These are phyloP conservation scores for Fistulinella prunicolor DNA, from an alignment of 768 basidiomycete species.

Conservation along the genomic window DNA sequence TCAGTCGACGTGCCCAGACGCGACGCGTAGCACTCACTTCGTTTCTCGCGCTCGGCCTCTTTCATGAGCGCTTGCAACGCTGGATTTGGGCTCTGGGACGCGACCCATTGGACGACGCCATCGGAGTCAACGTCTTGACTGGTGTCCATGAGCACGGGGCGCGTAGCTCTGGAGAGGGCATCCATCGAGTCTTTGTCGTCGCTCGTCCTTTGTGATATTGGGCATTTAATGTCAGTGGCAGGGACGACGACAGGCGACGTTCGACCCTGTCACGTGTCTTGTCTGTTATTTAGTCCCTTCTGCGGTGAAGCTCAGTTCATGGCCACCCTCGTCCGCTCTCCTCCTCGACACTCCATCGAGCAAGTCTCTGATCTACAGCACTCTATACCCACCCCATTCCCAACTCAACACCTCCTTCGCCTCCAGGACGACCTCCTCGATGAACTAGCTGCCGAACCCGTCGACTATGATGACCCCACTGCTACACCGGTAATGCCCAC, in stretches of 20 bases:
- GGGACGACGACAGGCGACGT: no score
- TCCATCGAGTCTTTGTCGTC: not conserved
- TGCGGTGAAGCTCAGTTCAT: slow-evolving; percentile 5
- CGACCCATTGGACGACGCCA: slow-evolving; percentile 24
- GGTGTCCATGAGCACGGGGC: slow-evolving; percentile 15
- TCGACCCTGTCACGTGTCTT: slow-evolving; percentile 25
- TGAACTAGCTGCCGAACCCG: slow-evolving; percentile 21
- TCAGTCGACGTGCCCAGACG: not conserved
- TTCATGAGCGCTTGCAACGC: slow-evolving; percentile 23
- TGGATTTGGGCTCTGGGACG: slow-evolving; percentile 24
- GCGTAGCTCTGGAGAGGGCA: not conserved
- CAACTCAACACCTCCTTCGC: slow-evolving; percentile 10
- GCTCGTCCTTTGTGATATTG: no score
- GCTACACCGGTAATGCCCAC: slow-evolving; percentile 7
- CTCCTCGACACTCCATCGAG: not conserved
- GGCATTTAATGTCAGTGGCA: no score
- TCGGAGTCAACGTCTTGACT: no score
- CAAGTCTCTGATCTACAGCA: slow-evolving; percentile 4
- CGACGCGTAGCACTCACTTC: slow-evolving; percentile 12
- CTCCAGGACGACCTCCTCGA: slow-evolving; percentile 14
- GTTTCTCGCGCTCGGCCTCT: slow-evolving; percentile 27
- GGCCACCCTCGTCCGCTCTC: slow-evolving; percentile 29
- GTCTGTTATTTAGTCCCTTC: slow-evolving; percentile 4
- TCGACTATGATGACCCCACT: slow-evolving; percentile 18
- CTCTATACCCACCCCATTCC: slow-evolving; percentile 24